Evolutionary conservation across 2,329 filamentous ascomycete species (phyloP).

Genomic region (Aureobasidium sp.): DNA sequence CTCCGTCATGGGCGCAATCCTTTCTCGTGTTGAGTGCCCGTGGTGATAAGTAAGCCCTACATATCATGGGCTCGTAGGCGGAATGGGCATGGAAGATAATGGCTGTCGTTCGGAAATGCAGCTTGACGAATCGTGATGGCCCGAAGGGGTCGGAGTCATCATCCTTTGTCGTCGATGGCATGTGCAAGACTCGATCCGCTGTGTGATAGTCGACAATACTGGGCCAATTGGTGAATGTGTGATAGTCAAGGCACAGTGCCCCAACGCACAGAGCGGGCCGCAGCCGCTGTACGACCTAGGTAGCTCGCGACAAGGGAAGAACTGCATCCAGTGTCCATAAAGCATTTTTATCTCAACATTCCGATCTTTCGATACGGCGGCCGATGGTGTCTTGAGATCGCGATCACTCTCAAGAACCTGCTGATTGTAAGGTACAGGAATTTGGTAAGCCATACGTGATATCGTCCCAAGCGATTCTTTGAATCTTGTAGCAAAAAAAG

Average conservation of each 20-base stretch:
- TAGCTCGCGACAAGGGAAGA: background rate
- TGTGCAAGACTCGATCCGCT: background rate
- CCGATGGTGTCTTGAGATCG: background rate
- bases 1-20: background rate
- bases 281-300: background rate
- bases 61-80: background rate
- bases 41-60: background rate
- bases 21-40: background rate
- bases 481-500: background rate
- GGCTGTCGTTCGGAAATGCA: background rate
- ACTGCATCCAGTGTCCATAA: background rate
- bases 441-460: background rate
- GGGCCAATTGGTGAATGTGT: background rate
- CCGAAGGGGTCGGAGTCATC: too few species aligned
- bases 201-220: background rate
- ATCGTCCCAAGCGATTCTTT: background rate
- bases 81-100: background rate
- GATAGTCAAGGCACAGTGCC: background rate
- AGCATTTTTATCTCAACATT: background rate
- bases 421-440: background rate
- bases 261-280: background rate
- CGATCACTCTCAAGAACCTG: background rate
- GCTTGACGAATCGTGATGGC: background rate
- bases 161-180: background rate
- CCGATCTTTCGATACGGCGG: too few species aligned